These are phyloP conservation scores for Luffa aegyptiaca DNA, from an alignment of 306 rosid species.

Conservation along the genomic window DNA sequence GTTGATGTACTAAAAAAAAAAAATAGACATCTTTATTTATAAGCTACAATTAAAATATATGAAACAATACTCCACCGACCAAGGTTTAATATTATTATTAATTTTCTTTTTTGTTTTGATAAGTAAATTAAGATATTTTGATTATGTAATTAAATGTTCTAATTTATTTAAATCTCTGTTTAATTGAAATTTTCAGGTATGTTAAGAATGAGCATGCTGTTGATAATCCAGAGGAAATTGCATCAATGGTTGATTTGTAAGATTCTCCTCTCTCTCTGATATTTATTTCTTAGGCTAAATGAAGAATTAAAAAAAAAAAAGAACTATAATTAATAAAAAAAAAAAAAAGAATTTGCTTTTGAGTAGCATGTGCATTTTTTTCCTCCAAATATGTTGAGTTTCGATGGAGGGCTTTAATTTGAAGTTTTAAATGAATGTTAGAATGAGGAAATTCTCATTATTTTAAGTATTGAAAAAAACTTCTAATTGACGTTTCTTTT, in stretches of 20 bases:
- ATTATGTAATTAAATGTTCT: not conserved
- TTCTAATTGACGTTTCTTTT: not conserved
- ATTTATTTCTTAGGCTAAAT: not conserved
- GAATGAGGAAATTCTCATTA: not conserved
- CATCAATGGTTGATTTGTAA: conserved; percentile 72
- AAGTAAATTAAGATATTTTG: not conserved
- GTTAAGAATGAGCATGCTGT: conserved; percentile 57
- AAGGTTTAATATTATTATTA: not conserved
- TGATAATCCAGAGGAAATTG: conserved; percentile 77
- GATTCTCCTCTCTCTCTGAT: conserved; percentile 17
- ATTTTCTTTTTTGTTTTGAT: not conserved
- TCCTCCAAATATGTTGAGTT: not conserved
- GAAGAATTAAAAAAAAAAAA: not conserved
- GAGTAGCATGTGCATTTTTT: not conserved
- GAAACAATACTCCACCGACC: not conserved
- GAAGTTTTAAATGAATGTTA: not conserved
- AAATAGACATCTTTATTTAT: no score
- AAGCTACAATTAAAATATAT: not conserved
- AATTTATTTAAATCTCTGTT: not conserved
- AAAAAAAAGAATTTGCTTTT: not conserved
- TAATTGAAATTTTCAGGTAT: conserved; percentile 33
- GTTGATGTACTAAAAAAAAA: no score
- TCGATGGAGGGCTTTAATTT: not conserved
- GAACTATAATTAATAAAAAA: not conserved
- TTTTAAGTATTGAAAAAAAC: not conserved